Percentiles rank a stretch among this genome's conserved stretches.
Evolutionary conservation across 2,329 filamentous ascomycete species (phyloP).

Genomic region (Fusarium fujikuroi): DNA sequence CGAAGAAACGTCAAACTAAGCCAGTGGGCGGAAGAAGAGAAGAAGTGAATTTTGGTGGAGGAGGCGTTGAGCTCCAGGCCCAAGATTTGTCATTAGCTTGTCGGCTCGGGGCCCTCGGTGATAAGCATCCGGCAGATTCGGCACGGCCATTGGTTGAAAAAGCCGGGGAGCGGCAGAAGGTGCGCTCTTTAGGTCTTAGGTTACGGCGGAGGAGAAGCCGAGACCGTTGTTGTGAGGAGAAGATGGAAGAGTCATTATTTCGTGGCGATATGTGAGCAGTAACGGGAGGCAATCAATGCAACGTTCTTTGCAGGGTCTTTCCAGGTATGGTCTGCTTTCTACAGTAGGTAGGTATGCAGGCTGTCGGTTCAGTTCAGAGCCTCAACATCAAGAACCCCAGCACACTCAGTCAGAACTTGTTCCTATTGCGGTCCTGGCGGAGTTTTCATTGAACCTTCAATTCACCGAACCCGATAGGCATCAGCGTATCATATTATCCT

Average conservation of each 20-base stretch:
- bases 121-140: constrained; percentile 45
- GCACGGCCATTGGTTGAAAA: constrained; percentile 47
- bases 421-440: not conserved
- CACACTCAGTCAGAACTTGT: not conserved
- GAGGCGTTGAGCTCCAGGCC: constrained; percentile 37
- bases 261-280: constrained; percentile 11
- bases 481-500: not conserved
- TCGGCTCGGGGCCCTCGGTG: constrained; percentile 52
- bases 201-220: constrained; percentile 15
- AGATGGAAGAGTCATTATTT: constrained; percentile 18
- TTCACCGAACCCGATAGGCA: not conserved
- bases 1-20: constrained; percentile 33
- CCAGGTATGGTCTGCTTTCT: not conserved
- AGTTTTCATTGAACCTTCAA: not conserved
- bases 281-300: not conserved
- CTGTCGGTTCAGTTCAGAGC: not conserved
- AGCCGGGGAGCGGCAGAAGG: constrained; percentile 26
- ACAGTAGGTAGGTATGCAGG: not conserved
- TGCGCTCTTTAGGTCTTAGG: constrained; percentile 22
- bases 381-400: not conserved
- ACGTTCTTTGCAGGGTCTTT: not conserved
- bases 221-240: constrained; percentile 20
- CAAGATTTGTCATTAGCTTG: constrained; percentile 52
- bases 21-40: constrained; percentile 32
- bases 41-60: constrained; percentile 39